Evolutionary conservation across 768 basidiomycete species (phyloP), one percentile per base, ranked within the genome.

Genomic region (Leccinellum luteum): DNA sequence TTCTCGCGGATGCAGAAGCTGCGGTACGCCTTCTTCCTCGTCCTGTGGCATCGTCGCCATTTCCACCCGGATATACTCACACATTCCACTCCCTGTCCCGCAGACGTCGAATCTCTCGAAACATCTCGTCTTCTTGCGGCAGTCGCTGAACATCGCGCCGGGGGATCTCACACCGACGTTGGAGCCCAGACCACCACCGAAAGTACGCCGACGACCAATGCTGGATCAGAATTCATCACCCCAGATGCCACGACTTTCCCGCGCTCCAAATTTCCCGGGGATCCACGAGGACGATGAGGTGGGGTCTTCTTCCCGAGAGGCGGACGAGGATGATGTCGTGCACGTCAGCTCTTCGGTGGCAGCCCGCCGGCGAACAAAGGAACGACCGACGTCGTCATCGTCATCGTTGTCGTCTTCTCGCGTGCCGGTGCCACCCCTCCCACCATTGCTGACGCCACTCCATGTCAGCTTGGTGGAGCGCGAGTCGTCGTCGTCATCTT

Each of bases 1-100:
- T 93, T 60, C 77, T 92, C 65, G 77, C 80, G 12, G 89, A 92
- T 64, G 81, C 89, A 41, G 91, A 92, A 70, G 75, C 80, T 58
- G 89, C 88, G 62, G 90, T 92, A 74, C 66, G 78, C 66, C 78
- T 68, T 54, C 56, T 21, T 51, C 41, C 54, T 47, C 55, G 48
- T 51, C 41, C 51, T 56, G 62, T 72, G 60, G 51, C 60, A 59
- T 60, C 43, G 27, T 15, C 41, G 19, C 41, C 41, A 1, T 43
- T 19, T 43, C 41, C 38, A 41, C 38, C 10, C 41, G 19, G n/a
- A 19, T 13, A 5, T 13, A 43, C 41, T 19, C 12, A 43, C n/a
- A 1, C 19, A 43, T 3, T 43, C 41, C 17, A 43, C 60, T 61
- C 32, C 51, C 58, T 48, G 56, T 25, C 41, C 48, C 28, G 53